A percentile compares a stretch with the other conserved stretches of the same genome.
These are phyloP conservation scores for Neurospora sp. DNA, from an alignment of 495 filamentous ascomycete genomes.

Conservation along the genomic window DNA sequence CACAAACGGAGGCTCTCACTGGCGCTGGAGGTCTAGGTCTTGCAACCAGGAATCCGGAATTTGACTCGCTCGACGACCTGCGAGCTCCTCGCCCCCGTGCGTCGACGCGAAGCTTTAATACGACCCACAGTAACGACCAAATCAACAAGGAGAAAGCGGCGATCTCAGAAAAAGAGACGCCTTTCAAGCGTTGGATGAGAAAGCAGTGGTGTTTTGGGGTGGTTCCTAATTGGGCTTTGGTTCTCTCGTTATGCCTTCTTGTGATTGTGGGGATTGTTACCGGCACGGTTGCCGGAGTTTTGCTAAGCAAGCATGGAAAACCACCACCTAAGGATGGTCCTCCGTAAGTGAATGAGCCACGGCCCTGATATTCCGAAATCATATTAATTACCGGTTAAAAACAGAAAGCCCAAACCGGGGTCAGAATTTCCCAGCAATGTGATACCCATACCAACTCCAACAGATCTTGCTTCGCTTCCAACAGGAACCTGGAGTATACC, in stretches of 20 bases:
- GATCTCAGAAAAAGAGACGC: slow-evolving; percentile 31
- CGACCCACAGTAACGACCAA: slow-evolving; percentile 33
- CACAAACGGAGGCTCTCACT: slow-evolving; percentile 12
- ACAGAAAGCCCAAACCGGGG: background rate
- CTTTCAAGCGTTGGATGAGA: slow-evolving; percentile 46
- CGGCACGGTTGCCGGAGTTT: slow-evolving; percentile 41
- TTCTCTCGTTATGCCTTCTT: slow-evolving; percentile 42
- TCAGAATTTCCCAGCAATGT: slow-evolving; percentile 29
- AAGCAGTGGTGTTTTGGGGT: slow-evolving; percentile 51
- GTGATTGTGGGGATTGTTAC: slow-evolving; percentile 53
- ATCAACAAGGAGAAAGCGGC: slow-evolving; percentile 28
- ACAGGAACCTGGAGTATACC: slow-evolving; percentile 57
- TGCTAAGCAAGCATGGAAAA: slow-evolving; percentile 21
- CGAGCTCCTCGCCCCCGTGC: slow-evolving; percentile 42
- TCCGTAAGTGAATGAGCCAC: slow-evolving; percentile 10
- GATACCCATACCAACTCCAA: slow-evolving; percentile 47
- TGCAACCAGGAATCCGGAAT: slow-evolving; percentile 45
- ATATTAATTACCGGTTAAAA: background rate
- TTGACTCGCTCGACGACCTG: slow-evolving; percentile 41
- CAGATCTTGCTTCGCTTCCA: slow-evolving; percentile 48
- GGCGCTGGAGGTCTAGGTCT: slow-evolving; percentile 45
- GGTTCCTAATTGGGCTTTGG: slow-evolving; percentile 59
- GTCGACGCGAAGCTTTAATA: slow-evolving; percentile 39
- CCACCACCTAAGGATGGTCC: slow-evolving; percentile 13
- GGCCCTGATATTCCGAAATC: background rate